Conservation (phyloP, 306 rosid species). For the Gleditsia sinensis region DNA sequence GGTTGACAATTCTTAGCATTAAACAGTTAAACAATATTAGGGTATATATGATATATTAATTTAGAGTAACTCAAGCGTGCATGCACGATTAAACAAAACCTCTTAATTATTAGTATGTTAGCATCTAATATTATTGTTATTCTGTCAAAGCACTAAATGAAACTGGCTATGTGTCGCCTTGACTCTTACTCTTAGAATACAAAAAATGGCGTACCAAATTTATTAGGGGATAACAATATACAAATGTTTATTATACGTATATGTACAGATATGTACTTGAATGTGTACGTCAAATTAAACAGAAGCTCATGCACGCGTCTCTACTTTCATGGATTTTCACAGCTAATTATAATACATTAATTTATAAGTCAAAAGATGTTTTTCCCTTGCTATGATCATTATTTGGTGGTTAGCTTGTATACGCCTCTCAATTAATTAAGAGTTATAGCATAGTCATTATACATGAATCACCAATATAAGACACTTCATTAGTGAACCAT, state of each 20-base stretch:
- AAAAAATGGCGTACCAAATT: not conserved
- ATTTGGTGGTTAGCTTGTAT: too few relatives aligned
- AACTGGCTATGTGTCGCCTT: slow-evolving; percentile 11
- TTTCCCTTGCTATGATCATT: too few relatives aligned
- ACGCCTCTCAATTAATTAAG: too few relatives aligned
- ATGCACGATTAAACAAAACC: slow-evolving; percentile 23
- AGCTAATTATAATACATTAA: not conserved
- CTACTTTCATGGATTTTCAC: slow-evolving; percentile 25
- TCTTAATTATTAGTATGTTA: slow-evolving; percentile 10
- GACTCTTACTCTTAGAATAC: not conserved
- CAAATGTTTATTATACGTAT: slow-evolving; percentile 20
- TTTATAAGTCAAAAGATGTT: not conserved
- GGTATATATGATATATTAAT: not conserved
- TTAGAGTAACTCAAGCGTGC: not conserved
- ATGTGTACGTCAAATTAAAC: slow-evolving; percentile 43
- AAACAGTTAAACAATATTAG: not conserved
- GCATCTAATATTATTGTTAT: not conserved
- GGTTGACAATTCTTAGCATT: slow-evolving; percentile 27
- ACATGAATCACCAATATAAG: too few relatives aligned
- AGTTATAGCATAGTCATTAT: too few relatives aligned
- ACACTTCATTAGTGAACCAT: too few relatives aligned
- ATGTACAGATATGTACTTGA: slow-evolving; percentile 43
- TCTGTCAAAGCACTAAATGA: not conserved
- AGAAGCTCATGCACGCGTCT: slow-evolving; percentile 31
- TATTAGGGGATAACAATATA: not conserved